Base-by-base conservation (phyloP, 176 grass and related monocot genomes). In the Dendrocalamus sinicus region DNA sequence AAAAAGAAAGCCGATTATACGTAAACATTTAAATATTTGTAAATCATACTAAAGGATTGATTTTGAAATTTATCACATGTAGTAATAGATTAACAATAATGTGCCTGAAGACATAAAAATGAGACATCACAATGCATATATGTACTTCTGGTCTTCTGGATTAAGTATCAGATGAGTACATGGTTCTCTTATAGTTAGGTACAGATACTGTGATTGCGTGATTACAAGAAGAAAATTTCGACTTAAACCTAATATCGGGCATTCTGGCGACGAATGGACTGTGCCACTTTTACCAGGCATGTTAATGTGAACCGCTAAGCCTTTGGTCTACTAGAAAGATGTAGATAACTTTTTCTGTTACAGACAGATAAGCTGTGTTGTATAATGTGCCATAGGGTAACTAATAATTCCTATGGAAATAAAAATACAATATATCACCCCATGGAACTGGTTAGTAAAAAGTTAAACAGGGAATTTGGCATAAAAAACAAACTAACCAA, bases 371-470 rank as follows among this genome's bases (percentile, higher is more conserved):
- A 73, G 30, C 23, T 19, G 35, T 19, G 58, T 58, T 57, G 58
- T 37, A 48, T 62, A 54, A 61, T 63, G 44, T 9, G 19, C 4
- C 11, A 63, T 19, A 74, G 43, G 16, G 57, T 84, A 75, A 41
- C 72, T 84, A 67, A 76, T 66, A 20, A 41, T 44, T 39, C 44
- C 58, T 75, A 40, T 19, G 50, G 17, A 72, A 74, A 83, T 62
- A 57, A 53, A 23, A 14, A 32, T 30, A 17, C 9, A 57, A 39
- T 10, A 72, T 4, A 84, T 82, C 47, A 57, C 22, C 32, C 7
- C 43, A 76, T 66, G 82, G 72, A 67, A 52, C n/a, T 44, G n/a
- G 12, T 60, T 9, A 74, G 20, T 23, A 48, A 83, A 41, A 13
- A 67, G 59, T 13, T 41, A 22, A 39, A 30, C 50, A 28, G 22